phyloP scores from a whole-genome alignment of 1,139 yeast species.

The Blastobotrys persicus region DNA sequence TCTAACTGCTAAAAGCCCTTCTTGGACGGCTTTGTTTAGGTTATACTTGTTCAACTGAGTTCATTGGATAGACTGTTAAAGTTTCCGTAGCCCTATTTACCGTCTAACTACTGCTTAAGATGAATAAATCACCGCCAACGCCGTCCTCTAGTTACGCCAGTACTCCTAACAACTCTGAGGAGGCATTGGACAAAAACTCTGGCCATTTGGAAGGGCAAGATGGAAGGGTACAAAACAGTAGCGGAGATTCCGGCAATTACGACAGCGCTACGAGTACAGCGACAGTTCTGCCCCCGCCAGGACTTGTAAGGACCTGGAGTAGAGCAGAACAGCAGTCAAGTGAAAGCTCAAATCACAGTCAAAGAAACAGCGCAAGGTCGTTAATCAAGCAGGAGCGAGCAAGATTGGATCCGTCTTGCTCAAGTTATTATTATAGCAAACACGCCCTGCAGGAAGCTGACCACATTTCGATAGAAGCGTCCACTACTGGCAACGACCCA shows the following conservation, averaged over 20 bases:
- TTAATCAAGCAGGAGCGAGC: constrained; percentile 70
- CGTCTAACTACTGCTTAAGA: no score
- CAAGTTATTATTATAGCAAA: constrained; percentile 67
- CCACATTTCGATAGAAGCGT: constrained; percentile 55
- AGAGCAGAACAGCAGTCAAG: no score
- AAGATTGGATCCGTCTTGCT: constrained; percentile 55
- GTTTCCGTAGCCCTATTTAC: no score
- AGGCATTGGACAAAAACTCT: neutral
- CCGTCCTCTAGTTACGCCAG: neutral
- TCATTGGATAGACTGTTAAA: no score
- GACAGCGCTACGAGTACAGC: neutral
- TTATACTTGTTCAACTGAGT: neutral
- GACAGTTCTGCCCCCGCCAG: neutral
- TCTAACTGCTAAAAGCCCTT: neutral
- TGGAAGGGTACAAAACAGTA: neutral
- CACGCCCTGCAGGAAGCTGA: constrained; percentile 54
- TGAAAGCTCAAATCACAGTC: neutral
- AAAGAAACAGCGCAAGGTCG: constrained; percentile 29
- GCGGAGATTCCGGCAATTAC: neutral
- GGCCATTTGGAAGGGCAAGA: neutral
- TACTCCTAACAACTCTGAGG: neutral
- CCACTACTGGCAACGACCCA: constrained; percentile 66
- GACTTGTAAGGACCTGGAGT: no score
- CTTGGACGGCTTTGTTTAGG: neutral
- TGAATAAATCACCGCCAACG: neutral